Evolutionary conservation across 2,329 filamentous ascomycete genomes (phyloP), one percentile per base, ranked within the genome.

Genomic region (Fusarium domesticum): DNA sequence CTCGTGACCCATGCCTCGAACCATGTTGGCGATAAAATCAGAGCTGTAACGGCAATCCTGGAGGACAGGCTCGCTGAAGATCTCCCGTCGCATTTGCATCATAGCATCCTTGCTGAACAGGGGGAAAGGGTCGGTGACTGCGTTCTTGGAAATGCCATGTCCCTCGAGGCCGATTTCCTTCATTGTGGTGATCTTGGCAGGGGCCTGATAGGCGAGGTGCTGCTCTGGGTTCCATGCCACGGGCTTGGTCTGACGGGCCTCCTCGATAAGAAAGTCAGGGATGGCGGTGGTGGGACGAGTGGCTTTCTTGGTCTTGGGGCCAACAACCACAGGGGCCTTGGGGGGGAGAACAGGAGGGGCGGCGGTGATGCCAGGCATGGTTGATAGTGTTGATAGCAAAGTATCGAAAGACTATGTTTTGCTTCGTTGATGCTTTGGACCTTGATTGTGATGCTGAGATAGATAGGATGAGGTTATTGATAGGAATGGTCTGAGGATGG

Each of bases 121-220:
- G 4, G 72, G 71, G 61, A 87, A 87, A 0, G 82, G 81, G 45
- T 84, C 77, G 1, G 81, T 83, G 39, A 84, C 81, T 10, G 81
- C 83, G 35, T 81, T 69, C 2, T 75, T 73, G 4, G 83, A 86
- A 18, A 86, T 73, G 6, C 81, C 82, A 36, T 68, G 70, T 39
- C 72, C 70, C 30, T 77, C 70, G 32, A 78, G 76, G 1, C 77
- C 80, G 34, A 86, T 68, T 19, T 85, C 81, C 54, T 75, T 71
- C 81, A 85, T 85, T 14, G 70, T 77, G 53, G 78, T 64, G 40
- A 79, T 65, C 46, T 76, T 72, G 7, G 71, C 67, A 11, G 75
- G 72, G 18, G 72, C 61, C 36, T 72, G 67, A 63, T 74, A 81
- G 17, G 65, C 64, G 14, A 87, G 64, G 60, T 86, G 82, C 60